Percentiles rank a stretch among this genome's conserved stretches.
Evolutionary conservation across 73 alveolate genomes (phyloP).

Genomic region (Uronychia binucleata): DNA sequence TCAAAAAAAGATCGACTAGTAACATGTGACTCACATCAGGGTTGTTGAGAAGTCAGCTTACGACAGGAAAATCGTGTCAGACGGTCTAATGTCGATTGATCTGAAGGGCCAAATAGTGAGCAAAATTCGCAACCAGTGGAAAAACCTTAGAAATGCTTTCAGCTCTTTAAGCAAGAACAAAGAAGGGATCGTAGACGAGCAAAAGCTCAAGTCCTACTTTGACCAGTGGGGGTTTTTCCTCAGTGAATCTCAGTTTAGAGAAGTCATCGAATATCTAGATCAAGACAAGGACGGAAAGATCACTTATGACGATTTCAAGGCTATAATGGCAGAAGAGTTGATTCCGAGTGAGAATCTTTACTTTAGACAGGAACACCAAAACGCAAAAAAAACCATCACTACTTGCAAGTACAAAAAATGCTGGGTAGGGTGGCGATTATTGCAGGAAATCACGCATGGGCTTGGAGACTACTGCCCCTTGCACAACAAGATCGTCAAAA

Average conservation of each 20-base stretch:
- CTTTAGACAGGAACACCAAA: constrained; percentile 51
- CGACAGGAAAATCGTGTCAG: constrained; percentile 18
- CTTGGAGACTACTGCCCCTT: constrained; percentile 20
- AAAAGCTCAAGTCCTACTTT: constrained; percentile 35
- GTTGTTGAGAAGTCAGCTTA: constrained; percentile 26
- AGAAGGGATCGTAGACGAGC: constrained; percentile 32
- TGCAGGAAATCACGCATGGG: constrained; percentile 51
- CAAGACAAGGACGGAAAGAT: constrained; percentile 49
- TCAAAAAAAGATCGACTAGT: constrained; percentile 39
- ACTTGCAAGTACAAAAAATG: constrained; percentile 49
- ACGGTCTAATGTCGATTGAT: constrained; percentile 8
- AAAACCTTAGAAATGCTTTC: constrained; percentile 52
- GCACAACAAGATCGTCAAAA: constrained; percentile 15
- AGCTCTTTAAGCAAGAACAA: constrained; percentile 30
- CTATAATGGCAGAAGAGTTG: constrained; percentile 47
- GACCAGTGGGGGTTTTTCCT: constrained; percentile 58
- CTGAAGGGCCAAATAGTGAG: constrained; percentile 14
- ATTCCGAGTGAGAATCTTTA: constrained; percentile 46
- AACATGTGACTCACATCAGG: too few relatives aligned
- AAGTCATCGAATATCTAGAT: constrained; percentile 42
- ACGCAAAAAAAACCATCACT: constrained; percentile 18
- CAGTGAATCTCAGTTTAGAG: constrained; percentile 19
- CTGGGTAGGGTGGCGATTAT: too few relatives aligned
- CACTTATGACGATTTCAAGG: constrained; percentile 50
- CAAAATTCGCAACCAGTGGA: constrained; percentile 43